Conservation (phyloP, 2,329 filamentous ascomycete species). For the Fusarium continuum region DNA sequence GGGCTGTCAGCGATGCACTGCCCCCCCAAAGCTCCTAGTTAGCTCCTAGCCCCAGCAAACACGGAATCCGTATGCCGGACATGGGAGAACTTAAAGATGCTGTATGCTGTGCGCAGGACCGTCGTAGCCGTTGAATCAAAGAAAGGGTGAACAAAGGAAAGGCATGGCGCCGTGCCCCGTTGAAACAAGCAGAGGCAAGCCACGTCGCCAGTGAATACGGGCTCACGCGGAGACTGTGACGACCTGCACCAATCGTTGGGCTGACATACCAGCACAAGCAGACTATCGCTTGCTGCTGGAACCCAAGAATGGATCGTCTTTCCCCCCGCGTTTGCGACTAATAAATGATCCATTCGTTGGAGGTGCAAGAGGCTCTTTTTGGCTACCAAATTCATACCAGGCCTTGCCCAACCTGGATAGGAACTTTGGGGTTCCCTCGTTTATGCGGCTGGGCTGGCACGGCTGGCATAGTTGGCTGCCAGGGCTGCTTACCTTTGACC, state of each 20-base stretch:
- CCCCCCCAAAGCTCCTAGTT: background rate
- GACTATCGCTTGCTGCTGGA: conserved; percentile 17
- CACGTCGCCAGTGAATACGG: conserved; percentile 38
- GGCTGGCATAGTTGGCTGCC: background rate
- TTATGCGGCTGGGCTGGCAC: conserved; percentile 21
- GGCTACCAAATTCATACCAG: conserved; percentile 10
- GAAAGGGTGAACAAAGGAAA: conserved; percentile 18
- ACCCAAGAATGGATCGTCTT: conserved; percentile 12
- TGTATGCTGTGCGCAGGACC: background rate
- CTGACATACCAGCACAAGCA: conserved; percentile 21
- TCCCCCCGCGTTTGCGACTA: conserved; percentile 17
- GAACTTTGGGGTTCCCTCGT: conserved; percentile 16
- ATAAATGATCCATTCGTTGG: conserved; percentile 19
- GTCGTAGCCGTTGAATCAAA: conserved; percentile 16
- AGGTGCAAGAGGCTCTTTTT: conserved; percentile 29
- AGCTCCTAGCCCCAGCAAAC: conserved; percentile 14
- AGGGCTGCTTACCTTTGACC: conserved; percentile 3
- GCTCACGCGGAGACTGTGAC: conserved; percentile 20
- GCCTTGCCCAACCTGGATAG: conserved; percentile 9
- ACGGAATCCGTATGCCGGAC: conserved; percentile 8
- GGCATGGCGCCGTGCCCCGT: conserved; percentile 10
- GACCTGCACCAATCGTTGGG: conserved; percentile 29
- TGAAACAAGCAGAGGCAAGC: conserved; percentile 30
- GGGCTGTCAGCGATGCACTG: conserved; percentile 23
- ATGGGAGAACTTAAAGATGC: too few relatives aligned